A percentile compares a stretch with the other conserved stretches of the same genome.
Conservation (phyloP, 495 filamentous ascomycete species). For the Penicillium cinerascens region DNA sequence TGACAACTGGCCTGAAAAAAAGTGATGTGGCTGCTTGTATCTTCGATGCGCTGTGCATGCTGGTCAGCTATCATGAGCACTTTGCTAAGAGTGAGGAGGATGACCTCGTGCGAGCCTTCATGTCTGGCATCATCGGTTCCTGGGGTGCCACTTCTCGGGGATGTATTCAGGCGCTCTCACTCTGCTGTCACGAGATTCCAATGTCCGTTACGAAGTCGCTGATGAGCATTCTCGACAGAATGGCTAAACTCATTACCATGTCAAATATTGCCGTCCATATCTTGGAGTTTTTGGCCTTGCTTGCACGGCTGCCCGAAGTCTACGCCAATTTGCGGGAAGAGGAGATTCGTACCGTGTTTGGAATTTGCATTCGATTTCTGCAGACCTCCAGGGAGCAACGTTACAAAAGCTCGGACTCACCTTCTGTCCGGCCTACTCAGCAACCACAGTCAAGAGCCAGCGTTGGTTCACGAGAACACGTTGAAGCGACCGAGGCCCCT, state of each 20-base stretch:
- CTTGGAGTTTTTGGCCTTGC: constrained; percentile 82
- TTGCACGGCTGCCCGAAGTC: constrained; percentile 79
- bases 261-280: constrained; percentile 88
- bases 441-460: constrained; percentile 35
- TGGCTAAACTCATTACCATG: constrained; percentile 94
- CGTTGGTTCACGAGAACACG: constrained; percentile 37
- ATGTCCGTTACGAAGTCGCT: constrained; percentile 76
- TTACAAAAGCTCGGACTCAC: constrained; percentile 35
- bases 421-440: constrained; percentile 26
- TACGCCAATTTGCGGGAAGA: constrained; percentile 84
- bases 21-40: constrained; percentile 85
- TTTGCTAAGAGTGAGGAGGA: constrained; percentile 85
- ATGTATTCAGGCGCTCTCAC: constrained; percentile 89
- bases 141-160: constrained; percentile 83
- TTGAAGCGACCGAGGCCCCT: constrained; percentile 29
- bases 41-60: constrained; percentile 76
- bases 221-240: constrained; percentile 78
- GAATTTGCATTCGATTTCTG: constrained; percentile 88
- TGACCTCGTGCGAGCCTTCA: constrained; percentile 80
- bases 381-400: constrained; percentile 64
- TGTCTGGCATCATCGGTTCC: constrained; percentile 70
- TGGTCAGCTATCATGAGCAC: constrained; percentile 81
- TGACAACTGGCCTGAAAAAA: constrained; percentile 71
- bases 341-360: constrained; percentile 88
- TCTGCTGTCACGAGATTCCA: constrained; percentile 92